phyloP scores from a whole-genome alignment of 768 basidiomycete genomes.

The Mrakia gelida region DNA sequence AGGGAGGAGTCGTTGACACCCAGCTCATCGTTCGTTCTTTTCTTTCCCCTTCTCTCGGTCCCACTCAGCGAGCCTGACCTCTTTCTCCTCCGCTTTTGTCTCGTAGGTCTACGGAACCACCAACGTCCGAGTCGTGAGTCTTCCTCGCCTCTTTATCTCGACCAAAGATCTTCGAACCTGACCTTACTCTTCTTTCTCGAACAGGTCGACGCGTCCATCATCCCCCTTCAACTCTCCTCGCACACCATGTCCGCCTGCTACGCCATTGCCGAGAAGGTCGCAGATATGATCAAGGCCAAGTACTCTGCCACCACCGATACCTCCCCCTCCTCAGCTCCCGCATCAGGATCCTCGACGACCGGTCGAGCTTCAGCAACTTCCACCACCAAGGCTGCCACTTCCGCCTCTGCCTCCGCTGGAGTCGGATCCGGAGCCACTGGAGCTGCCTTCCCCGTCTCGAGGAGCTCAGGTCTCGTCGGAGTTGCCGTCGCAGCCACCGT shows the following conservation, averaged over 20 bases:
- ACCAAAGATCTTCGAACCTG: no score
- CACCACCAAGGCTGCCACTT: no score
- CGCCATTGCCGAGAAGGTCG: conserved; percentile 53
- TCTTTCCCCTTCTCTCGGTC: neutral
- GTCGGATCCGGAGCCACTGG: no score
- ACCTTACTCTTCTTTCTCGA: neutral
- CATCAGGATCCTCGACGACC: neutral
- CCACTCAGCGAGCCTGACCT: neutral
- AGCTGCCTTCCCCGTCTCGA: no score
- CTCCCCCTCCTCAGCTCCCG: conserved; percentile 2
- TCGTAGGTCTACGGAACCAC: conserved; percentile 34
- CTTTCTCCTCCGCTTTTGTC: neutral
- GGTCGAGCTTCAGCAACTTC: no score
- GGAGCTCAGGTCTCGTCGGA: no score
- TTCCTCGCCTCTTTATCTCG: neutral
- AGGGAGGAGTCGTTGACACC: conserved; percentile 59
- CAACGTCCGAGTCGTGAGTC: conserved; percentile 47
- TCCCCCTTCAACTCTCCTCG: conserved; percentile 48
- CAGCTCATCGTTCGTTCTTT: conserved; percentile 42
- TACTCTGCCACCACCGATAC: neutral
- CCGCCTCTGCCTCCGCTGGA: no score
- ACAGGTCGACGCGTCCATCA: conserved; percentile 51
- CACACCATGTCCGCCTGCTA: conserved; percentile 39
- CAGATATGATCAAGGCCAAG: conserved; percentile 47
- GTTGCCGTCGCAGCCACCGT: no score